Evolutionary conservation across 208 protist genomes (phyloP).

Genomic region (Acanthamoeba castellanii): DNA sequence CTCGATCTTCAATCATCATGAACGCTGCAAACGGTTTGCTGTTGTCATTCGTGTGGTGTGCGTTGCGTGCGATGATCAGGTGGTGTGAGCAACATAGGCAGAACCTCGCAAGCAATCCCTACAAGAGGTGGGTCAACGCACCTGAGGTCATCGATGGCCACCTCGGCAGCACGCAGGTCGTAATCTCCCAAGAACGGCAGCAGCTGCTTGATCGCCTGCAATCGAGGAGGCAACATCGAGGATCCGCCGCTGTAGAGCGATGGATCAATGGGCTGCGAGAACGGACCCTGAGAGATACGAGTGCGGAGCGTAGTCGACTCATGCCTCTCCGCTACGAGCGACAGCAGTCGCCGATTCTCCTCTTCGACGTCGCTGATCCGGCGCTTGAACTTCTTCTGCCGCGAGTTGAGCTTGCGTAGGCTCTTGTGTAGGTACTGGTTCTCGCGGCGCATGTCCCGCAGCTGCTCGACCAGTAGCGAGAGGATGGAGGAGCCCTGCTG

Average conservation of each 20-base stretch:
- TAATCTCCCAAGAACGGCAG: not conserved
- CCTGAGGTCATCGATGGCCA: conserved; percentile 7
- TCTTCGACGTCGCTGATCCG: not conserved
- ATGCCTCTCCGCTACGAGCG: not conserved
- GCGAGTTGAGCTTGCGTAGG: not conserved
- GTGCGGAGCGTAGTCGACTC: not conserved
- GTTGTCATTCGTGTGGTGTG: no score
- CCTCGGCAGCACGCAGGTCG: not conserved
- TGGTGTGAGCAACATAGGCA: not conserved
- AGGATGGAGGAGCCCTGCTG: not conserved
- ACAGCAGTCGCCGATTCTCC: conserved; percentile 8
- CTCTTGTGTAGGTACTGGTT: not conserved
- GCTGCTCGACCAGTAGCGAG: not conserved
- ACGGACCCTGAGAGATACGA: not conserved
- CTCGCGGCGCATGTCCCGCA: not conserved
- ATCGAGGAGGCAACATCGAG: not conserved
- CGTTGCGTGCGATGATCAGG: no score
- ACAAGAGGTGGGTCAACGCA: not conserved
- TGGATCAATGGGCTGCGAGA: not conserved
- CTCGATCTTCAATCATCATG: not conserved
- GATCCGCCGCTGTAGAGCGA: not conserved
- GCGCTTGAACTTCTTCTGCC: conserved; percentile 28
- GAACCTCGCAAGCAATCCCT: not conserved
- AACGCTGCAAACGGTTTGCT: conserved; percentile 49
- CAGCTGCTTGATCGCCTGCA: not conserved